Evolutionary conservation across 2,329 filamentous ascomycete genomes (phyloP).

Genomic region (Colletotrichum orbiculare): DNA sequence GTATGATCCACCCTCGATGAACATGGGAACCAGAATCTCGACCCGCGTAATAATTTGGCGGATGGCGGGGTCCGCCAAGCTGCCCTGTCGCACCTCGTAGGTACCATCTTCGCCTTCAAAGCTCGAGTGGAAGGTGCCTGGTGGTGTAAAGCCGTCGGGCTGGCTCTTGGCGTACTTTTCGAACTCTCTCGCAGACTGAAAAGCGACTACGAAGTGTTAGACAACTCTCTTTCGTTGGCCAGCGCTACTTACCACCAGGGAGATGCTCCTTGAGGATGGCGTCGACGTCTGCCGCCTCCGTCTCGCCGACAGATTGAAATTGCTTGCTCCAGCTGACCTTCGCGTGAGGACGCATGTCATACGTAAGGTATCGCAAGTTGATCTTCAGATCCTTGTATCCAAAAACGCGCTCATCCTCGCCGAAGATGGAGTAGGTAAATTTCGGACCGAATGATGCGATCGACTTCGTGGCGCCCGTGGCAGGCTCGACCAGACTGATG

Average conservation of each 20-base stretch:
- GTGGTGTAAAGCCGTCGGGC: conserved; percentile 70
- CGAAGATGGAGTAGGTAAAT: conserved; percentile 93
- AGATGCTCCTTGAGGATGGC: conserved; percentile 73
- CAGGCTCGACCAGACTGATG: conserved; percentile 68
- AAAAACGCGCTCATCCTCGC: conserved; percentile 91
- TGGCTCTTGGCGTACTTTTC: conserved; percentile 57
- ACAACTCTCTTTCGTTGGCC: neutral
- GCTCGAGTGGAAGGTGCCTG: conserved; percentile 76
- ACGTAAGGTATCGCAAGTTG: conserved; percentile 73
- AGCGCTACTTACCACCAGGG: conserved; percentile 66
- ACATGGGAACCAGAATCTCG: conserved; percentile 85
- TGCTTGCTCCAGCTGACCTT: conserved; percentile 78
- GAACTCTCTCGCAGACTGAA: conserved; percentile 71
- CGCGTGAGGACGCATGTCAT: conserved; percentile 82
- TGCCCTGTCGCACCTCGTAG: conserved; percentile 89
- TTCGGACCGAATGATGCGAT: conserved; percentile 81
- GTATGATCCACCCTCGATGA: conserved; percentile 91
- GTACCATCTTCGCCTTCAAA: conserved; percentile 70
- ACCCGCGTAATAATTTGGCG: conserved; percentile 80
- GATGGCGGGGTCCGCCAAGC: conserved; percentile 75
- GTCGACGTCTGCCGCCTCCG: conserved; percentile 75
- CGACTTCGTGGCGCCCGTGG: conserved; percentile 62
- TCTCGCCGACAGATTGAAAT: conserved; percentile 75
- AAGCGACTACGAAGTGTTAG: conserved; percentile 65
- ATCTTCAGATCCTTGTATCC: conserved; percentile 88